Conservation (phyloP, 768 basidiomycete species). For the Trametes villosa region DNA sequence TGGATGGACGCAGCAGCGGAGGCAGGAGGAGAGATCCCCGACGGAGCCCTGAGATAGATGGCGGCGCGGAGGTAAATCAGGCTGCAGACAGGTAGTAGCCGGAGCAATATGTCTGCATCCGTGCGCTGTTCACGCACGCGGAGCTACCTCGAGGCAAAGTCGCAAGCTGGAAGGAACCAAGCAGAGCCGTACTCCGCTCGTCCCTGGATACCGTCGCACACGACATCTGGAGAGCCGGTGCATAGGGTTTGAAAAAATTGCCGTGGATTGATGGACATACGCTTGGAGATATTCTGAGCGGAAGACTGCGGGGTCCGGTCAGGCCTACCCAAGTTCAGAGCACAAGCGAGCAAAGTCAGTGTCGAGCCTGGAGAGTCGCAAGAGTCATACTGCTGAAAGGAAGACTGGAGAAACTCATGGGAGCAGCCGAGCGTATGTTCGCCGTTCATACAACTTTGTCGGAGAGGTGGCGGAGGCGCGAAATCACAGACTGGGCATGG, state of each 20-base stretch:
- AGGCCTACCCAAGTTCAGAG: too few species aligned
- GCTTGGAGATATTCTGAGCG: neutral
- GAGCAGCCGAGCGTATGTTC: too few species aligned
- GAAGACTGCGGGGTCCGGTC: too few species aligned
- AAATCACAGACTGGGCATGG: too few species aligned
- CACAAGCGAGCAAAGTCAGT: too few species aligned
- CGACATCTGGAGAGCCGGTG: neutral
- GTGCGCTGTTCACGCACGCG: neutral
- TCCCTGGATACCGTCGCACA: neutral
- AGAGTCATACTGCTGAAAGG: too few species aligned
- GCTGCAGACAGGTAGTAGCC: slow-evolving; percentile 9
- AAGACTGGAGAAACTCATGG: too few species aligned
- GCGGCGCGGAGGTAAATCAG: slow-evolving; percentile 10
- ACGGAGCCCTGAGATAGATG: neutral
- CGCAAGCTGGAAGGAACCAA: slow-evolving; percentile 2
- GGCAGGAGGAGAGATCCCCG: neutral
- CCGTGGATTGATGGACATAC: neutral
- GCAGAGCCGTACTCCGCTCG: too few species aligned
- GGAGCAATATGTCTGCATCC: slow-evolving; percentile 15
- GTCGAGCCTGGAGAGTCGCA: too few species aligned
- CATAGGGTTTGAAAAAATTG: neutral
- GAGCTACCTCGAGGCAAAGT: neutral
- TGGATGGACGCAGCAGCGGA: neutral
- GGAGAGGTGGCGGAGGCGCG: too few species aligned
- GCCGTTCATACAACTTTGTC: too few species aligned